phyloP scores from a whole-genome alignment of 2,329 filamentous ascomycete genomes.

The Aureobasidium sp. region DNA sequence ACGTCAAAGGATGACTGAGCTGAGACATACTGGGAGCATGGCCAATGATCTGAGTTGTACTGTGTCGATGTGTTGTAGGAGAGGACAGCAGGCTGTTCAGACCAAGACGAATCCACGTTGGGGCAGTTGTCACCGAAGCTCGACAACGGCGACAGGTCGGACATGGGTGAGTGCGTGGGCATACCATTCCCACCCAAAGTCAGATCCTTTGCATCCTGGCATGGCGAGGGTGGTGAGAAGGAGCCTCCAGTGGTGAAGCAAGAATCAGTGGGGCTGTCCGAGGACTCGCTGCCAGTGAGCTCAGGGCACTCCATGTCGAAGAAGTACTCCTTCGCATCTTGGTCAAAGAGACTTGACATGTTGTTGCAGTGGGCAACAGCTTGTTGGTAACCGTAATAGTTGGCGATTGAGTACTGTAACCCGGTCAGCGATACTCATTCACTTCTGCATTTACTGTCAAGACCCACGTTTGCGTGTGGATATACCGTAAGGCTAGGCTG shows the following conservation, averaged over 20 bases:
- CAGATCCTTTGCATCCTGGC: background rate
- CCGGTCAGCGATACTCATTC: background rate
- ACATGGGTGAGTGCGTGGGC: background rate
- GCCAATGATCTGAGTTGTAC: background rate
- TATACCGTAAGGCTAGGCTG: background rate
- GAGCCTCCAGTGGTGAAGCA: background rate
- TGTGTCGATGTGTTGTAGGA: background rate
- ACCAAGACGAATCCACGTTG: background rate
- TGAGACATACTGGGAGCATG: background rate
- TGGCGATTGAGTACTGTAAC: background rate
- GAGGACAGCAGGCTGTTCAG: background rate
- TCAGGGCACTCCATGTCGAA: constrained; percentile 9
- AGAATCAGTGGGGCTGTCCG: background rate
- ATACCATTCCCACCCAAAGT: background rate
- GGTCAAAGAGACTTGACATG: background rate
- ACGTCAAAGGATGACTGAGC: background rate
- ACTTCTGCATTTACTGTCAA: background rate
- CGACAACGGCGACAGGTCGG: background rate
- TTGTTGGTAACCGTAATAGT: background rate
- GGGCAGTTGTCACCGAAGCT: background rate
- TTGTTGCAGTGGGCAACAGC: background rate
- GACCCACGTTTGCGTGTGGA: constrained; percentile 6
- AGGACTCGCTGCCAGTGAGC: constrained; percentile 1
- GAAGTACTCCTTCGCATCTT: background rate
- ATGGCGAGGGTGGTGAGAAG: background rate